Conservation (phyloP, 2,329 filamentous ascomycete genomes). For the Alternaria tenuissima region DNA sequence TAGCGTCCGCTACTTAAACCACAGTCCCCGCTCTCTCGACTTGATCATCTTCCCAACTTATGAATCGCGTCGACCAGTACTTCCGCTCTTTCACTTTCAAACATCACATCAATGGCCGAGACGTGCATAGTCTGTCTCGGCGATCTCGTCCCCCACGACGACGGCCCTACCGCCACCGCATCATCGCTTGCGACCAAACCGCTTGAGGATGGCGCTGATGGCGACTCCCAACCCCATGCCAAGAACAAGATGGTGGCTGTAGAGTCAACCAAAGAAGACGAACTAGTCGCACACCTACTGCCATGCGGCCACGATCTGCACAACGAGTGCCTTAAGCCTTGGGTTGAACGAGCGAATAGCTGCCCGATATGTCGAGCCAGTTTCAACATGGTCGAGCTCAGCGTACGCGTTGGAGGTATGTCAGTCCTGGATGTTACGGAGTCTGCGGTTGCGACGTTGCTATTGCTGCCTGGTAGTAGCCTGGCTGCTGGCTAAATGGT, state of each 20-base stretch:
- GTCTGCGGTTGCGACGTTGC: constrained; percentile 26
- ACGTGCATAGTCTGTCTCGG: constrained; percentile 77
- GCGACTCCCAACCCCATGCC: constrained; percentile 25
- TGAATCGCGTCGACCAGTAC: constrained; percentile 42
- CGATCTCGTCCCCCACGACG: constrained; percentile 69
- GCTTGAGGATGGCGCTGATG: constrained; percentile 40
- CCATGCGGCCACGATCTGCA: constrained; percentile 93
- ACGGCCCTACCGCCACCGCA: constrained; percentile 47
- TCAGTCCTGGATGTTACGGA: constrained; percentile 30
- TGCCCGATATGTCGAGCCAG: constrained; percentile 94
- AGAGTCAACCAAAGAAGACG: constrained; percentile 55
- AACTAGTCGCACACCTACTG: constrained; percentile 67
- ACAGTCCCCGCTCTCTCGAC: constrained; percentile 40
- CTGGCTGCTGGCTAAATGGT: constrained; percentile 39
- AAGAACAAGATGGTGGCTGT: constrained; percentile 27
- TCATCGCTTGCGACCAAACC: constrained; percentile 35
- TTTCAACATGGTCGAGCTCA: constrained; percentile 90
- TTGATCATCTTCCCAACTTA: constrained; percentile 44
- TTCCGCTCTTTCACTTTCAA: constrained; percentile 29
- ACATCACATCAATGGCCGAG: constrained; percentile 63
- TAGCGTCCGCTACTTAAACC: constrained; percentile 34
- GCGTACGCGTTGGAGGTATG: constrained; percentile 79
- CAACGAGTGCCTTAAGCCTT: constrained; percentile 89
- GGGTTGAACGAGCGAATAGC: constrained; percentile 96
- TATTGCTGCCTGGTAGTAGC: constrained; percentile 29